Percentiles rank a stretch among this genome's conserved stretches.
phyloP scores from a whole-genome alignment of 73 alveolate species.

The Blepharisma japonicum region DNA sequence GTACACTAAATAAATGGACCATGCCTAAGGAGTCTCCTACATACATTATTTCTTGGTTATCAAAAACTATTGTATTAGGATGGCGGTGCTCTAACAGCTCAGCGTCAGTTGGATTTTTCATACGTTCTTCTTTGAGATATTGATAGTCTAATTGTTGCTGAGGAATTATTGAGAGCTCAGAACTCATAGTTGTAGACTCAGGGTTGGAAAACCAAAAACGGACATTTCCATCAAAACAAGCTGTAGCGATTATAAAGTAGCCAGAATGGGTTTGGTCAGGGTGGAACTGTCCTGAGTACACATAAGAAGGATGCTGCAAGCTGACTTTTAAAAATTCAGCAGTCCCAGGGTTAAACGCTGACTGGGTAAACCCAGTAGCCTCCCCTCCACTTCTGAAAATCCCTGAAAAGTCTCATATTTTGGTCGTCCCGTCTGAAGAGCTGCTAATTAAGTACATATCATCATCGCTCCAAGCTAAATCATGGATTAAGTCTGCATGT shows the following conservation, averaged over 20 bases:
- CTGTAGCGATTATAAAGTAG: conserved; percentile 81
- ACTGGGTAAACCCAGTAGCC: background rate
- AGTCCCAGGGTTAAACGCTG: conserved; percentile 36
- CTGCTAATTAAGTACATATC: conserved; percentile 77
- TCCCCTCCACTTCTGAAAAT: background rate
- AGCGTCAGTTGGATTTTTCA: conserved; percentile 35
- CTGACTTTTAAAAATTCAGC: conserved; percentile 61
- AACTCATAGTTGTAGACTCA: conserved; percentile 38
- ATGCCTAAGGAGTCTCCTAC: conserved; percentile 95
- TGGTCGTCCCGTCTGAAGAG: conserved; percentile 84
- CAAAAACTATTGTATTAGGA: conserved; percentile 88
- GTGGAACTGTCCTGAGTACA: conserved; percentile 78
- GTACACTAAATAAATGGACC: conserved; percentile 77
- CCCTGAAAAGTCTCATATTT: conserved; percentile 76
- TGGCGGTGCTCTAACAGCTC: conserved; percentile 72
- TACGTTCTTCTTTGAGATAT: conserved; percentile 34
- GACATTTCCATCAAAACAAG: conserved; percentile 90
- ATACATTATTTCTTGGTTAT: conserved; percentile 73
- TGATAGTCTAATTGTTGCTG: conserved; percentile 11
- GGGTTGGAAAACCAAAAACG: conserved; percentile 74
- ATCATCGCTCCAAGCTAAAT: conserved; percentile 80
- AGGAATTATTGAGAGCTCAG: background rate
- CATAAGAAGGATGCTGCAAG: conserved; percentile 93
- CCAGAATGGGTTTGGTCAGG: conserved; percentile 61
- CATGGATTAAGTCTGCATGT: conserved; percentile 94